Conservation (phyloP, 768 basidiomycete species). For the Tulasnella sp. region DNA sequence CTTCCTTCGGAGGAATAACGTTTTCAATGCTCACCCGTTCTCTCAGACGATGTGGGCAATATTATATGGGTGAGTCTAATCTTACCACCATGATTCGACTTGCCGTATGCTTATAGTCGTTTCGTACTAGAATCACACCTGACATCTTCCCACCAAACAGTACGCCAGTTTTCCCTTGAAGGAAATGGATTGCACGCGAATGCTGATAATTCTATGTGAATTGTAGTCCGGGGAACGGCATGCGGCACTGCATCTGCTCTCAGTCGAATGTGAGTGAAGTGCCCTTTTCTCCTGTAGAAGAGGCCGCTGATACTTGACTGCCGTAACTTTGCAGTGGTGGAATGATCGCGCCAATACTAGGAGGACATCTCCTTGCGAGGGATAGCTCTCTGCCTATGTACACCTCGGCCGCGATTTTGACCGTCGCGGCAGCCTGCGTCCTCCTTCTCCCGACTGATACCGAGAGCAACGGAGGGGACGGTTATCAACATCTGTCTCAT, state of each 20-base stretch:
- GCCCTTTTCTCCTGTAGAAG: not conserved
- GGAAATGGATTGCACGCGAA: not conserved
- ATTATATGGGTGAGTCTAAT: constrained; percentile 47
- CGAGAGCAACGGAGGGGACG: not conserved
- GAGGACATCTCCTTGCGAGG: constrained; percentile 58
- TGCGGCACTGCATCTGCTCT: constrained; percentile 80
- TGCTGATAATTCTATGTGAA: not conserved
- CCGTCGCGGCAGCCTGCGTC: constrained; percentile 50
- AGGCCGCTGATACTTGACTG: no score
- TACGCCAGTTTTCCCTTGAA: constrained; percentile 21
- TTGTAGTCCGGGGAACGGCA: constrained; percentile 69
- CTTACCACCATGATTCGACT: not conserved
- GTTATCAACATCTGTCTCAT: not conserved
- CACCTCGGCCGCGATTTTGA: constrained; percentile 54
- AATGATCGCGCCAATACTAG: constrained; percentile 76
- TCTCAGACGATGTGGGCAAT: constrained; percentile 65
- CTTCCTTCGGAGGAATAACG: not conserved
- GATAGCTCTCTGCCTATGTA: constrained; percentile 65
- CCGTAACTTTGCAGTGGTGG: constrained; percentile 48
- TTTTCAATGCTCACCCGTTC: not conserved
- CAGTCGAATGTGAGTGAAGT: constrained; percentile 54
- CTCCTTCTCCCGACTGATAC: constrained; percentile 22
- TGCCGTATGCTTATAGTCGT: not conserved
- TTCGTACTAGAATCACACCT: constrained; percentile 9
- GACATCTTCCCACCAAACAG: constrained; percentile 52